Evolutionary conservation across 345 rosid genomes (phyloP).

Genomic region (Hirschfeldia incana): DNA sequence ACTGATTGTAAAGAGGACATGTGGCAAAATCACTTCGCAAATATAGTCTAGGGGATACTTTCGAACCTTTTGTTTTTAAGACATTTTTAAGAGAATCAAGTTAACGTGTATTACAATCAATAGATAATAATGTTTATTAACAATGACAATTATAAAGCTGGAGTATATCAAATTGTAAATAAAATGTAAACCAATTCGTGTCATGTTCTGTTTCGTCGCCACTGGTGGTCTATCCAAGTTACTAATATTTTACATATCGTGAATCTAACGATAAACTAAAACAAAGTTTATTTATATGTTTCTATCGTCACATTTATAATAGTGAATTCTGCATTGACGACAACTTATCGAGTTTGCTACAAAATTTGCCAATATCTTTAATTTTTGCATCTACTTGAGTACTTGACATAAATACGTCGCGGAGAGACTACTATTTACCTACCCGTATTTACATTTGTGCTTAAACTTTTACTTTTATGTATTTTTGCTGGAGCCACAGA

Average conservation of each 20-base stretch:
- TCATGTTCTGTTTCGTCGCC: not conserved
- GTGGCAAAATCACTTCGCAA: too few relatives aligned
- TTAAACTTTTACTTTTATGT: not conserved
- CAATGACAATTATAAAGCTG: not conserved
- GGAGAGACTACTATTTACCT: not conserved
- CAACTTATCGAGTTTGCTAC: not conserved
- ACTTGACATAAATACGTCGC: slow-evolving; percentile 2
- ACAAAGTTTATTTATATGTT: not conserved
- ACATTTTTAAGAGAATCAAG: not conserved
- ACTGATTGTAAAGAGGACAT: too few relatives aligned
- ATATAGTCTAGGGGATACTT: too few relatives aligned
- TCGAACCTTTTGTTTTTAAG: not conserved
- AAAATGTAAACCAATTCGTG: not conserved
- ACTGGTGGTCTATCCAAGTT: slow-evolving; percentile 1
- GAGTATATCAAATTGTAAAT: not conserved
- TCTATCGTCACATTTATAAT: not conserved
- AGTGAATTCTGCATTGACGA: not conserved
- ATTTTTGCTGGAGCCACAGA: not conserved
- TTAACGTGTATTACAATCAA: not conserved
- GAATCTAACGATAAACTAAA: not conserved
- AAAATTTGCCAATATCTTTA: not conserved
- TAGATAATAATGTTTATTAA: not conserved
- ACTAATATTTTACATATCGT: not conserved
- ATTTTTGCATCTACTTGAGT: not conserved
- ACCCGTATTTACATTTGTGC: not conserved